Base-by-base conservation (phyloP, 140 eudicot genomes). In the Stevia rebaudiana region DNA sequence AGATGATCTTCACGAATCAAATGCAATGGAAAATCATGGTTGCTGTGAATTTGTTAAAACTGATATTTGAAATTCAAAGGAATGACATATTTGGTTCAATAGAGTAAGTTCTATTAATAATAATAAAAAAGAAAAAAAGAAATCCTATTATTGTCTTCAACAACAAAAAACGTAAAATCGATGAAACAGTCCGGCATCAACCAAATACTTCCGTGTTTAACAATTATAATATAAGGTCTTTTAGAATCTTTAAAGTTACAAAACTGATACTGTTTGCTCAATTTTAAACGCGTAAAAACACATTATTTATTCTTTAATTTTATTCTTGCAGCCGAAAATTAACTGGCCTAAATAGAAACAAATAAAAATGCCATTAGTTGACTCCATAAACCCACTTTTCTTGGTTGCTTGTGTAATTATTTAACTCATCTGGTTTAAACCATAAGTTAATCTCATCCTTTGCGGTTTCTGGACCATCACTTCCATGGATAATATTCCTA, bases 401-500 rank as follows among this genome's bases (percentile, higher is more conserved):
- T 36, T 87, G 65, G 61, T 83, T 83, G 83, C 81, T 78, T 42
- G 81, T 76, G 83, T 86, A 86, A 51, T 43, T 83, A 1, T 73
- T 82, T 61, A 86, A 63, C 77, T 86, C 95, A 68, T 86, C 95
- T 7, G 85, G 90, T 70, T 86, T 83, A 73, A 86, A 86, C 95
- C 95, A 86, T 43, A 86, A 65, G 68, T 63, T 73, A 52, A 86
- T 86, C 67, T 86, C 95, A 67, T 83, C 90, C 85, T 86, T 83
- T 56, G 95, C 95, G 0, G 95, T 86, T 82, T 86, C 95, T 3
- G 85, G 95, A 17, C 95, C 95, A 47, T 86, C 95, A 16, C 95
- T 86, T 41, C 95, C 95, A 62, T 86, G 95, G 56, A 86, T 86
- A 49, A 86, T 86, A 48, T 86, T 86, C 69, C 95, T 86, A 75